Percentiles rank a stretch among this genome's conserved stretches.
Evolutionary conservation across 805 yeast species (phyloP).

Genomic region (Yarrowia osloensis): DNA sequence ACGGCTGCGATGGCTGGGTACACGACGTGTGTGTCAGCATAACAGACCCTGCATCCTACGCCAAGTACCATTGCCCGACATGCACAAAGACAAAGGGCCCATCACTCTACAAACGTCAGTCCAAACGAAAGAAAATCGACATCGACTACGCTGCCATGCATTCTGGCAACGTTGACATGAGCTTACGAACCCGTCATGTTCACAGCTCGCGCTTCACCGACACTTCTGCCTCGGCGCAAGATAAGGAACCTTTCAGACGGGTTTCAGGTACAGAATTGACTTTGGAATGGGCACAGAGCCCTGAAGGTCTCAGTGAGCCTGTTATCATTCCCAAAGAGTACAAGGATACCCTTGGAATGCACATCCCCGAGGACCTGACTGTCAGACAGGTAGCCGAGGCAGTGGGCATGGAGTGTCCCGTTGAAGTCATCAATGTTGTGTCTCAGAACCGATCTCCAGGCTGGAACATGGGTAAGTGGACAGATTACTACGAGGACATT

Average conservation of each 20-base stretch:
- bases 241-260: conserved; percentile 13
- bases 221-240: not conserved
- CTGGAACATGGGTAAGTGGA: conserved; percentile 76
- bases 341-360: conserved; percentile 48
- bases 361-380: conserved; percentile 57
- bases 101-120: conserved; percentile 52
- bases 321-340: conserved; percentile 47
- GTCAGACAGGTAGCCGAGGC: conserved; percentile 57
- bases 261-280: conserved; percentile 40
- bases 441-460: conserved; percentile 62
- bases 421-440: conserved; percentile 88
- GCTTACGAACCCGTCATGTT: conserved; percentile 35
- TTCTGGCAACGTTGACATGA: conserved; percentile 36
- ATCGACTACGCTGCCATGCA: conserved; percentile 59
- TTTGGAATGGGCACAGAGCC: conserved; percentile 43
- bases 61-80: conserved; percentile 55
- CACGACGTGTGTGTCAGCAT: conserved; percentile 54
- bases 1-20: conserved; percentile 54
- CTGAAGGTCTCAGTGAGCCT: conserved; percentile 48
- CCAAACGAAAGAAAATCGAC: conserved; percentile 55
- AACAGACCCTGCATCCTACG: conserved; percentile 44
- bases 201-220: conserved; percentile 41
- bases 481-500: conserved; percentile 60
- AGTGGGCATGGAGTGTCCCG: conserved; percentile 62
- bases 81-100: conserved; percentile 55